Base-by-base conservation (phyloP, 2,329 filamentous ascomycete species). In the Trichophyton equinum region DNA sequence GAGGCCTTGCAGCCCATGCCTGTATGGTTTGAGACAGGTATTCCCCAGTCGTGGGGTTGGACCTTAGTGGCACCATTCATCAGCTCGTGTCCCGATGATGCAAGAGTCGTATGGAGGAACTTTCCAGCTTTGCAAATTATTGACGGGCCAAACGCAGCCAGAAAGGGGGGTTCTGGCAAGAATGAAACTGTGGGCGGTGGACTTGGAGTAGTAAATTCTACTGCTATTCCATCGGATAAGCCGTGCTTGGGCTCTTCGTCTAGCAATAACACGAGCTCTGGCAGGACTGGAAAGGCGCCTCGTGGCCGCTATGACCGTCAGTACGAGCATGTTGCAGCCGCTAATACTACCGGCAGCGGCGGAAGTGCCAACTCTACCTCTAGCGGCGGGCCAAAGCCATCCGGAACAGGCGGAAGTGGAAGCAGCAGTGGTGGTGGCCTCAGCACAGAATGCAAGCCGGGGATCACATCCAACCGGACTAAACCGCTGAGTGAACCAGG, bases 21-120 rank as follows among this genome's bases (percentile, higher is more conserved):
- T 0, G 86, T 87, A 8, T 94, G 87, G 87, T 91, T 92, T 70
- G 84, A 89, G 68, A 79, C 84, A 4, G 88, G 88, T 42, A 85
- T 92, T 27, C 88, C 88, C 0, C 89, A 95, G 72, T 89, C 85
- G 0, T 95, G 89, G 88, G 83, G 85, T 0, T 95, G 89, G 89
- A 87, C 88, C 0, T 79, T 89, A 22, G 78, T 94, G 3, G 88
- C 89, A 0, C 89, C 88, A 0, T 91, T 91, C 73, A 91, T 95
- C 72, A 85, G 82, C 38, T 85, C 80, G 4, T 95, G 89, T 72
- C 89, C 89, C 0, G 83, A 86, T 70, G 84, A 86, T 66, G 92
- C 87, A 0, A 83, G 88, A 4, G 77, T 94, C 33, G 81, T 84
- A 25, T 95, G 89, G 89, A 87, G 92, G 71, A 95, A 95, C 76